These are phyloP conservation scores for Globomyces sp. DNA, from an alignment of 371 early-diverging fungal species.

Conservation along the genomic window DNA sequence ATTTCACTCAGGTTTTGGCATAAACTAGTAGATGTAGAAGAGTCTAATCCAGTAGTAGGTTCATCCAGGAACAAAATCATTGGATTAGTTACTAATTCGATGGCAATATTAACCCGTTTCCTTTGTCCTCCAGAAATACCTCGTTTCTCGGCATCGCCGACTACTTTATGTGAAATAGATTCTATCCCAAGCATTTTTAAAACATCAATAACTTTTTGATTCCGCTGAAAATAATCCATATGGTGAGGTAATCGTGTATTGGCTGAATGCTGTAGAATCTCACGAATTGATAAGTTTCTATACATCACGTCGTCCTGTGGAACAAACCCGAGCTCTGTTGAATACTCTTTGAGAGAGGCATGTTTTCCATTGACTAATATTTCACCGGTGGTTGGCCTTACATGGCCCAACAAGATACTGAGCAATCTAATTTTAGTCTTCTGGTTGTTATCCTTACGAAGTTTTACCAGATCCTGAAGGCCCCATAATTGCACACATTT, in stretches of 20 bases:
- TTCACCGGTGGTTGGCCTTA: constrained; percentile 21
- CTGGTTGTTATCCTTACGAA: constrained; percentile 1
- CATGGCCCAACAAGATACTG: constrained; percentile 22
- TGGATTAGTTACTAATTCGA: constrained; percentile 73
- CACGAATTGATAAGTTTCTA: constrained; percentile 75
- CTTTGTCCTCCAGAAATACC: constrained; percentile 81
- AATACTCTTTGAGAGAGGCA: constrained; percentile 22
- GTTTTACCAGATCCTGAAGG: constrained; percentile 71
- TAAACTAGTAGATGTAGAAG: constrained; percentile 34
- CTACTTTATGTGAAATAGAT: constrained; percentile 68
- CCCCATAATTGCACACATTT: constrained; percentile 78
- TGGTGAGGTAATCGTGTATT: constrained; percentile 67
- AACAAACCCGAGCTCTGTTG: constrained; percentile 28
- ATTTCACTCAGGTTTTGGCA: neutral
- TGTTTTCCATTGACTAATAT: constrained; percentile 25
- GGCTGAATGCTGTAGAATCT: constrained; percentile 83
- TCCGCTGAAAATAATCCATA: constrained; percentile 61
- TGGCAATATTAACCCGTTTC: constrained; percentile 87
- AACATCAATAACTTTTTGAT: neutral
- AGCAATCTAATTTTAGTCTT: neutral
- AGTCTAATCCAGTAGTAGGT: constrained; percentile 86
- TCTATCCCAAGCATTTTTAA: constrained; percentile 64
- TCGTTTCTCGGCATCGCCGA: constrained; percentile 64
- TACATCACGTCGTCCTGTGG: constrained; percentile 80
- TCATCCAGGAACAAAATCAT: constrained; percentile 86